Conservation (phyloP, 306 rosid species). For the Amphicarpaea edgeworthii region DNA sequence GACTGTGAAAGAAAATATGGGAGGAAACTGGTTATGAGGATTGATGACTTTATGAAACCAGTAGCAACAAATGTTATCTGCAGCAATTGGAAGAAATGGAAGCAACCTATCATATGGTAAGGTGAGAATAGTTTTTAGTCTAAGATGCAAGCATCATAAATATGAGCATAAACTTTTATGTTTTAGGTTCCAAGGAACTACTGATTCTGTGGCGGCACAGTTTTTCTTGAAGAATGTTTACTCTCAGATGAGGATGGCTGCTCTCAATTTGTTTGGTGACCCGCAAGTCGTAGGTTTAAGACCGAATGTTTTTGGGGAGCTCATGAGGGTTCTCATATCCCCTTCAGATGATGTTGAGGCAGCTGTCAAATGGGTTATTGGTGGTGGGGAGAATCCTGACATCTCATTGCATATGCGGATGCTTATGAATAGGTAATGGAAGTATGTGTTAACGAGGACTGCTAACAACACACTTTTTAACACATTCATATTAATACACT, state of each 20-base stretch:
- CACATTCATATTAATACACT: no score
- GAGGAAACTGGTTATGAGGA: constrained; percentile 79
- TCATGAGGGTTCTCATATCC: constrained; percentile 87
- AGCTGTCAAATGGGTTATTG: constrained; percentile 83
- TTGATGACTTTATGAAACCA: constrained; percentile 92
- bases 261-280: constrained; percentile 78
- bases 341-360: constrained; percentile 85
- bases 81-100: constrained; percentile 93
- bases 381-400: constrained; percentile 80
- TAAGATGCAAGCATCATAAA: constrained; percentile 44
- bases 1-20: constrained; percentile 71
- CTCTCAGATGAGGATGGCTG: constrained; percentile 79
- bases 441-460: constrained; percentile 20
- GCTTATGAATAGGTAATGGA: constrained; percentile 81
- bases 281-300: constrained; percentile 65
- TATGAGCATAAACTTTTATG: constrained; percentile 46
- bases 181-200: constrained; percentile 94
- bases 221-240: constrained; percentile 94
- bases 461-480: no score
- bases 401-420: constrained; percentile 93
- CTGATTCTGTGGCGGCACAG: constrained; percentile 82
- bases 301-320: constrained; percentile 94
- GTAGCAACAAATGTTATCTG: constrained; percentile 81
- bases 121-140: constrained; percentile 26
- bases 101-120: constrained; percentile 95